Base-by-base conservation (phyloP, 495 filamentous ascomycete genomes). In the Aspergillus cavernicola region DNA sequence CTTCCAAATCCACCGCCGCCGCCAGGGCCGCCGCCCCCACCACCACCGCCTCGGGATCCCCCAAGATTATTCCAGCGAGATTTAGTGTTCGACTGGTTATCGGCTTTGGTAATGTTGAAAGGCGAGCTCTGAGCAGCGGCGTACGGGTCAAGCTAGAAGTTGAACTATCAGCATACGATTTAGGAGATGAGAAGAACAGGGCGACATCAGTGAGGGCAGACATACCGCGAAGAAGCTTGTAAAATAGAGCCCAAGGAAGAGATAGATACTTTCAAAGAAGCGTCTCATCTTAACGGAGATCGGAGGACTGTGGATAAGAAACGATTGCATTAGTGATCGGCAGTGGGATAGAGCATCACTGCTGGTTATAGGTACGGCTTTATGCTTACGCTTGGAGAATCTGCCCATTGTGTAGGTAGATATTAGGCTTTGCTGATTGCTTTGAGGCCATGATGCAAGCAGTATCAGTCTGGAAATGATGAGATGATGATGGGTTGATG, bases 111-210 rank as follows among this genome's bases (percentile, higher is more conserved):
- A 36, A 82, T 67, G 56, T 88, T 89, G 67, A 86, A 90, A 16
- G 69, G 60, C 2, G 84, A 87, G 22, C 71, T 73, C 62, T 85
- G 77, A 0, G 84, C 86, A 9, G 85, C 73, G 48, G 70, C 70
- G 68, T 87, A 86, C 1, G 84, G 76, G 55, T 89, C 85, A 40
- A 88, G 68, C 82, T 86, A 59, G 4, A 18, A 47, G 37, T 9
- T n/a, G 26, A 37, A 24, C 32, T 35, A 65, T 66, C 58, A 68
- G 57, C 44, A 43, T 23, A 24, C 37, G 32, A 52, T 6, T 36
- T 12, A 6, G 9, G 31, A 20, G 5, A 23, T 12, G 7, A 36
- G 31, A 19, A 20, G 18, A 9, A 16, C 19, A 2, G 1, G 31
- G 19, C 3, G 41, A 38, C 28, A 24, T 12, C 10, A 8, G 4